phyloP scores from a whole-genome alignment of 2,329 filamentous ascomycete genomes.

The Blastomyces emzantsi region DNA sequence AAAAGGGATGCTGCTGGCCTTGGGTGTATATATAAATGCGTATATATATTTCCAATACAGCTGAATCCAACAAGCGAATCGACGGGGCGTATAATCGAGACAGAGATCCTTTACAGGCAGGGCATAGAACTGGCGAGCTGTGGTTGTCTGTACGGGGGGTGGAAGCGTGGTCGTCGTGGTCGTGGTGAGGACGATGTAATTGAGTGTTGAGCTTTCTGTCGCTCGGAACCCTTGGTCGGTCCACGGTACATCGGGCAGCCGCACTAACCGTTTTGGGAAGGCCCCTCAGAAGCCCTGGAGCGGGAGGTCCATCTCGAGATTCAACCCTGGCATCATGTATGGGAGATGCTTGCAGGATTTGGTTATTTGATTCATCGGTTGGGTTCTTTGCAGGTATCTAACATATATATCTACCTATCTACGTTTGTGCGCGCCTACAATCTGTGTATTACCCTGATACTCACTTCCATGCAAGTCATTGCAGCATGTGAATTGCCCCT shows the following conservation, averaged over 20 bases:
- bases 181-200: not conserved
- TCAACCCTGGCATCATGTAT: not conserved
- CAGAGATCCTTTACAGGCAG: not conserved
- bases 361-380: too few species aligned
- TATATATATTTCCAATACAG: not conserved
- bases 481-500: not conserved
- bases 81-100: not conserved
- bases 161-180: not conserved
- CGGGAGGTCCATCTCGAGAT: not conserved
- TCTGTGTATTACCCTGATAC: not conserved
- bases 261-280: constrained; percentile 5
- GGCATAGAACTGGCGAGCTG: not conserved
- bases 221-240: not conserved
- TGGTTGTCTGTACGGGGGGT: too few species aligned
- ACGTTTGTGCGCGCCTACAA: not conserved
- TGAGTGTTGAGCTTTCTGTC: not conserved
- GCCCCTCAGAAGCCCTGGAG: not conserved
- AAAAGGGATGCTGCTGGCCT: not conserved
- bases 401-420: not conserved
- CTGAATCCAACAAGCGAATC: not conserved
- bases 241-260: not conserved
- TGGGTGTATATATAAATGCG: not conserved
- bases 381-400: not conserved
- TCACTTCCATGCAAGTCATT: not conserved
- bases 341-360: not conserved